A percentile compares a stretch with the other conserved stretches of the same genome.
phyloP scores from a whole-genome alignment of 768 basidiomycete genomes.

The Hortiboletus flavorubellus region DNA sequence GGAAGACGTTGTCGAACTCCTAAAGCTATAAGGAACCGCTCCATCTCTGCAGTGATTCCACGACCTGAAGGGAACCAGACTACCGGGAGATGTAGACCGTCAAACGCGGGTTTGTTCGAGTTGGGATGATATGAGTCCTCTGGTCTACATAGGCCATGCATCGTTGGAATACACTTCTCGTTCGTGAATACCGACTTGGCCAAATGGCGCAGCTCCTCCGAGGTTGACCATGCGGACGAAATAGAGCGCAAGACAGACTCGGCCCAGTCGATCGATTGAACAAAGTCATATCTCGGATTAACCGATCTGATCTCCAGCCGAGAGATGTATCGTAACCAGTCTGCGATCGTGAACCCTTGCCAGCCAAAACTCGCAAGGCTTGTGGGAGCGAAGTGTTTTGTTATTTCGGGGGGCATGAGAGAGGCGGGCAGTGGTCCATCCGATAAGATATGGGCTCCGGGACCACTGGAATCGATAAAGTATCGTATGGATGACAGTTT shows the following conservation, averaged over 20 bases:
- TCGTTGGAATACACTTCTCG: background rate
- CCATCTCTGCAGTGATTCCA: background rate
- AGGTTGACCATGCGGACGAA: constrained; percentile 63
- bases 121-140: constrained; percentile 33
- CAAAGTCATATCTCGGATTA: constrained; percentile 55
- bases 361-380: constrained; percentile 65
- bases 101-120: no score
- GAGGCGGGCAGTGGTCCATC: constrained; percentile 77
- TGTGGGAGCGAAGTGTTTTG: constrained; percentile 50
- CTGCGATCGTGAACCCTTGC: constrained; percentile 66
- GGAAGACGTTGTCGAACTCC: background rate
- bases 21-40: background rate
- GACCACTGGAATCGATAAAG: constrained; percentile 51
- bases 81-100: background rate
- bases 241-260: constrained; percentile 68
- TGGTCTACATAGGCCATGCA: background rate
- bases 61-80: background rate
- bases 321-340: constrained; percentile 69
- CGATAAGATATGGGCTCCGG: constrained; percentile 52
- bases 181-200: background rate
- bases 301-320: constrained; percentile 39
- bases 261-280: constrained; percentile 63
- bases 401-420: constrained; percentile 58
- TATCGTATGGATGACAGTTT: constrained; percentile 59
- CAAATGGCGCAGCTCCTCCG: constrained; percentile 23